Conservation (phyloP, 371 early-diverging fungal species). For the Lichtheimia ornata region DNA sequence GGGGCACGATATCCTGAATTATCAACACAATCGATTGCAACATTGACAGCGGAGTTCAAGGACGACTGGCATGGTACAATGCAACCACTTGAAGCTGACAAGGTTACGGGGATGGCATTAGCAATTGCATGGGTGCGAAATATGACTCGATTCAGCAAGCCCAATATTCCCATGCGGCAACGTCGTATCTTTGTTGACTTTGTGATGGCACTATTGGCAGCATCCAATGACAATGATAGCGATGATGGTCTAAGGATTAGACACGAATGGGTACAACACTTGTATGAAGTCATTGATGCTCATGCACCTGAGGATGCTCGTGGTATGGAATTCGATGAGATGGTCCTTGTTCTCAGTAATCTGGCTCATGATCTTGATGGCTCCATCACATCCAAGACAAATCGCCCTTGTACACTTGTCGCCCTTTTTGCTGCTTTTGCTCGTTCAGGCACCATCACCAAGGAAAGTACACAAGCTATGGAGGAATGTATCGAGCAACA, state of each 20-base stretch:
- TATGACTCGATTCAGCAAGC: constrained; percentile 3
- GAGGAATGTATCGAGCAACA: constrained; percentile 6
- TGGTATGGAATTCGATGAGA: constrained; percentile 8
- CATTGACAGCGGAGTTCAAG: neutral
- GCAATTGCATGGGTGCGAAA: constrained; percentile 5
- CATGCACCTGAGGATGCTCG: neutral
- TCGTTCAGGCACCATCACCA: neutral
- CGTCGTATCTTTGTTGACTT: constrained; percentile 10
- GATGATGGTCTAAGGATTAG: neutral
- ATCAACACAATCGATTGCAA: neutral
- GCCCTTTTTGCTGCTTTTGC: constrained; percentile 3
- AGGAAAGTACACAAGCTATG: neutral
- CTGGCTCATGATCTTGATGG: neutral
- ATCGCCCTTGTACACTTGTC: neutral
- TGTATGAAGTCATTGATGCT: constrained; percentile 4
- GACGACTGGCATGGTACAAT: neutral
- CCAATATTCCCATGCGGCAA: neutral
- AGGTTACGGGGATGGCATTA: neutral
- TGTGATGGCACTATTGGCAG: neutral
- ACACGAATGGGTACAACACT: constrained; percentile 4
- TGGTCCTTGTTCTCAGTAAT: neutral
- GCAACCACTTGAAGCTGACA: neutral
- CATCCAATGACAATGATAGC: too few relatives aligned
- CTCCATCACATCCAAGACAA: too few relatives aligned
- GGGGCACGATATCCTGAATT: neutral